Evolutionary conservation across 139 green algal genomes (phyloP).

Genomic region (Raphidocelis subcapitata): DNA sequence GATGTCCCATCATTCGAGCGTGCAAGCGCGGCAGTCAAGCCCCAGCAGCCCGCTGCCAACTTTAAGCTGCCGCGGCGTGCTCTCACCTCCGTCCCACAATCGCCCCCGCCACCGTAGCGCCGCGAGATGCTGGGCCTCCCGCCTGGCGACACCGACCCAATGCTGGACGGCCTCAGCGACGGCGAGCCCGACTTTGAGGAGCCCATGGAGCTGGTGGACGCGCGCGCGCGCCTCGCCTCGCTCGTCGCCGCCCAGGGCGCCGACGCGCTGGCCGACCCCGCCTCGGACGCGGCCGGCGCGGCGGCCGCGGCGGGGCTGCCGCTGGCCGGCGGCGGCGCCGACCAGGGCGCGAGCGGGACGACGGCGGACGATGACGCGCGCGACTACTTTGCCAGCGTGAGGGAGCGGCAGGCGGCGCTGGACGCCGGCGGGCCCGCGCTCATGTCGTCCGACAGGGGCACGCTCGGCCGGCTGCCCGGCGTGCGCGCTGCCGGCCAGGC

Average conservation of each 20-base stretch:
- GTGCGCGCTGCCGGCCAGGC: background rate
- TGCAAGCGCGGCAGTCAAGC: background rate
- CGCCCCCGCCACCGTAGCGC: constrained; percentile 33
- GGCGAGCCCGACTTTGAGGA: constrained; percentile 45
- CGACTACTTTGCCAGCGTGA: constrained; percentile 36
- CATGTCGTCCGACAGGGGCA: background rate
- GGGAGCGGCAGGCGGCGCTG: constrained; percentile 36
- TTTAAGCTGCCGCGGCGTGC: background rate
- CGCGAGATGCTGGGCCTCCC: constrained; percentile 65
- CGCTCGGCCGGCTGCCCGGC: background rate
- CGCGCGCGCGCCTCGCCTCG: constrained; percentile 42
- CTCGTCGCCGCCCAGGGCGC: constrained; percentile 41
- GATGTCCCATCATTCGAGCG: background rate
- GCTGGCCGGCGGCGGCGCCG: background rate
- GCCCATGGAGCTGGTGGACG: constrained; percentile 54
- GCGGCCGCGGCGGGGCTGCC: constrained; percentile 2
- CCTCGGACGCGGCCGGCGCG: background rate
- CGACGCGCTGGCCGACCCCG: constrained; percentile 39
- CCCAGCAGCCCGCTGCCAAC: background rate
- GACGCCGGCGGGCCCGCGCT: constrained; percentile 7
- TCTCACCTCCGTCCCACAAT: background rate
- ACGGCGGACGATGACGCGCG: constrained; percentile 19
- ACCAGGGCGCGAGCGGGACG: background rate
- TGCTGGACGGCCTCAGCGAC: constrained; percentile 63
- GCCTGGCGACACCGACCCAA: constrained; percentile 73